Conservation (phyloP, 2,329 filamentous ascomycete genomes). For the Aspergillus novoparasiticus region DNA sequence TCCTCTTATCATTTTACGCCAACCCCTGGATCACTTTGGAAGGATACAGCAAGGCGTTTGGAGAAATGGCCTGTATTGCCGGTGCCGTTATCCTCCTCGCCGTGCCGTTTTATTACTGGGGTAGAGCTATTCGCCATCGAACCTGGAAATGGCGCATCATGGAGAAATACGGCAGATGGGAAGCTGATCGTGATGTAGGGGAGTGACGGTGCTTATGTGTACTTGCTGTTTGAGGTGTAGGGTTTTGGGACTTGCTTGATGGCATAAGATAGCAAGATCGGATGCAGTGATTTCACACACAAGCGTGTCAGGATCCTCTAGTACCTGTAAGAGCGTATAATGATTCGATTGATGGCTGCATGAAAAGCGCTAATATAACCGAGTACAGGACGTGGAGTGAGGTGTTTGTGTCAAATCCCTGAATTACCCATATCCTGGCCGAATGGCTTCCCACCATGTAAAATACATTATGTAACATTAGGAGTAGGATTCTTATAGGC, state of each 20-base stretch:
- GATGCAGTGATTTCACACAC: no score
- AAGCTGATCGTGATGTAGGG: background rate
- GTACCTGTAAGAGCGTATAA: no score
- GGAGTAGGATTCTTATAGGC: background rate
- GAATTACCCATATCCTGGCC: background rate
- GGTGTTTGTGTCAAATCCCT: background rate
- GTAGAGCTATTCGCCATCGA: background rate
- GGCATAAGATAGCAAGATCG: no score
- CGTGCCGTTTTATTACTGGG: background rate
- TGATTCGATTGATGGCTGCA: no score
- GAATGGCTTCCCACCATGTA: background rate
- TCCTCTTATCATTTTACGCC: slow-evolving; percentile 17
- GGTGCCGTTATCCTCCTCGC: background rate
- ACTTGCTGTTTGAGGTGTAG: background rate
- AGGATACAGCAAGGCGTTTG: slow-evolving; percentile 11
- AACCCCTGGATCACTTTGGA: slow-evolving; percentile 14
- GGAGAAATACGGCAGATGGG: background rate
- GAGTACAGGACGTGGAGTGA: background rate
- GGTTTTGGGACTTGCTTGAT: no score
- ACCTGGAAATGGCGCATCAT: background rate
- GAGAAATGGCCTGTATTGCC: slow-evolving; percentile 9
- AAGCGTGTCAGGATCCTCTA: no score
- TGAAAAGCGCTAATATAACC: background rate
- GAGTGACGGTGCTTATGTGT: background rate
- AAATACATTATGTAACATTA: background rate